Evolutionary conservation across 2,329 filamentous ascomycete species (phyloP).

Genomic region (Dactylellina sp.): DNA sequence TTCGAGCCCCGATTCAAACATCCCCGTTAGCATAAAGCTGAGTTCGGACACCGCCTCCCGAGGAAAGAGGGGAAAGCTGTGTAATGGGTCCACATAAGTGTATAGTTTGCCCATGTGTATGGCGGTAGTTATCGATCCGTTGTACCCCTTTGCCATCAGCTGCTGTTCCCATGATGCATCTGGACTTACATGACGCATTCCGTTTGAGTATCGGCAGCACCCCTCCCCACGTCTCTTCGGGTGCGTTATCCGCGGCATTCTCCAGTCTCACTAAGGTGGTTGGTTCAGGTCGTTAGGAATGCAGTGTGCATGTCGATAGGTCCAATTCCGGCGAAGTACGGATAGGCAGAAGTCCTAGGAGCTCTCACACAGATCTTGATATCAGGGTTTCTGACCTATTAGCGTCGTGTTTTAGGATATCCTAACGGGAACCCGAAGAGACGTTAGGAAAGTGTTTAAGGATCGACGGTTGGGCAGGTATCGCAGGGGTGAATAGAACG

Average conservation of each 20-base stretch:
- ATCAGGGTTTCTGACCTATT: constrained; percentile 9
- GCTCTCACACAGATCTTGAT: constrained; percentile 23
- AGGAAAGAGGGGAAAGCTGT: background rate
- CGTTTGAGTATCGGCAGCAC: background rate
- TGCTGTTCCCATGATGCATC: constrained; percentile 39
- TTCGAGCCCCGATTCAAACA: background rate
- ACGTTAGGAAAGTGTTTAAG: constrained; percentile 21
- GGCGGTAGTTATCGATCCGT: constrained; percentile 5
- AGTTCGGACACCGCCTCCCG: background rate
- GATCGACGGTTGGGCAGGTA: constrained; percentile 31
- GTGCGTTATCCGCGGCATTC: constrained; percentile 15
- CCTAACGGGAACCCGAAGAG: constrained; percentile 13
- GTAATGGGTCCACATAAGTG: background rate
- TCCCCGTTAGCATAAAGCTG: background rate
- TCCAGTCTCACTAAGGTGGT: constrained; percentile 16
- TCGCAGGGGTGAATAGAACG: constrained; percentile 16
- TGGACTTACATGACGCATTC: constrained; percentile 9
- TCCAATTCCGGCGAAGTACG: constrained; percentile 52
- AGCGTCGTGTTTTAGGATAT: constrained; percentile 1
- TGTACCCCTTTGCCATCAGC: constrained; percentile 5
- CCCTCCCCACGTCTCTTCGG: constrained; percentile 29
- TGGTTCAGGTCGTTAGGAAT: constrained; percentile 46
- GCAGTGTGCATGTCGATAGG: constrained; percentile 44
- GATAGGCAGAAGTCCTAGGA: constrained; percentile 48
- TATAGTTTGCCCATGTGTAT: constrained; percentile 1